phyloP scores from a whole-genome alignment of 768 basidiomycete genomes.

The Paxillus involutus region DNA sequence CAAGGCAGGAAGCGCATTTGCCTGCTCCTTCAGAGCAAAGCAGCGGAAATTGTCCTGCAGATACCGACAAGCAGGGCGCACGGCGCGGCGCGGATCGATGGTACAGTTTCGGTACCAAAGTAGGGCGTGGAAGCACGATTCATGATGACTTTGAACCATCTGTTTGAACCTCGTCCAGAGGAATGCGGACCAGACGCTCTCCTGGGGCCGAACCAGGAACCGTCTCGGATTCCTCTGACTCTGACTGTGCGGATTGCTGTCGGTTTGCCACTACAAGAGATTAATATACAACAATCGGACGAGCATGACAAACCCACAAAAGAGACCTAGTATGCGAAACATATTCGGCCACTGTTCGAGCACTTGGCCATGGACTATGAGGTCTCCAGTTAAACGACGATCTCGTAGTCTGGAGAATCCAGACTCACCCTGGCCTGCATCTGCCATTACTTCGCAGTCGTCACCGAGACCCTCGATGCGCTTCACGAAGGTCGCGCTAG shows the following conservation, averaged over 20 bases:
- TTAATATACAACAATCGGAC: neutral
- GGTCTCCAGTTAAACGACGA: neutral
- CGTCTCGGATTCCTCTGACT: constrained; percentile 21
- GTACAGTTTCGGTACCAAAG: neutral
- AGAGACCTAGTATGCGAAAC: constrained; percentile 73
- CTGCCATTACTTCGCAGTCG: constrained; percentile 76
- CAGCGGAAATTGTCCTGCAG: too few species aligned
- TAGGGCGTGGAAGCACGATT: neutral
- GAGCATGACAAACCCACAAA: constrained; percentile 46
- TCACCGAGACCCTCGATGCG: constrained; percentile 68
- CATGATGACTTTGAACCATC: constrained; percentile 11
- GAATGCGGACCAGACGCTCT: constrained; percentile 71
- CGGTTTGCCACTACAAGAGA: constrained; percentile 48
- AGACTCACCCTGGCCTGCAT: constrained; percentile 64
- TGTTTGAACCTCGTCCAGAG: constrained; percentile 61
- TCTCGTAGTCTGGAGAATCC: neutral
- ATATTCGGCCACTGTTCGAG: constrained; percentile 81
- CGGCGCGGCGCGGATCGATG: neutral
- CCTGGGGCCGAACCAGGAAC: constrained; percentile 35
- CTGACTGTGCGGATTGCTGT: constrained; percentile 30
- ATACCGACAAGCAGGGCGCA: too few species aligned
- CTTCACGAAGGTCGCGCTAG: constrained; percentile 61
- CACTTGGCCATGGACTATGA: constrained; percentile 70
- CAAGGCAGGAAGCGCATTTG: too few species aligned
- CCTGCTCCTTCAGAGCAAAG: too few species aligned